phyloP scores from a whole-genome alignment of 1,139 yeast species.

The Pichia inconspicua region DNA sequence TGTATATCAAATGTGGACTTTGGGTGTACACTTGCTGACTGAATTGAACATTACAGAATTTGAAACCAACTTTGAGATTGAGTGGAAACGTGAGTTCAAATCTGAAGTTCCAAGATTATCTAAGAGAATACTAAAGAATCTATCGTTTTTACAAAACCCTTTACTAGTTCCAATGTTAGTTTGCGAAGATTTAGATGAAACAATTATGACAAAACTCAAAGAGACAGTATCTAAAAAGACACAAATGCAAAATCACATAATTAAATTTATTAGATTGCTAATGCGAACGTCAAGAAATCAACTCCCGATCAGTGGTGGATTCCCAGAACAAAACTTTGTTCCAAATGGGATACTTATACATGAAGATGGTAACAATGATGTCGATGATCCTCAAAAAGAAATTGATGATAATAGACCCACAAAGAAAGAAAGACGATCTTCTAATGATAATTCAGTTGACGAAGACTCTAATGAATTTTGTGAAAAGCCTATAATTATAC shows the following conservation, averaged over 20 bases:
- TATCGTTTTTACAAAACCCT: conserved; percentile 11
- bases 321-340: conserved; percentile 12
- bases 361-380: neutral
- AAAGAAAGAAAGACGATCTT: neutral
- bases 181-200: neutral
- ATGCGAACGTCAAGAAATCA: conserved; percentile 11
- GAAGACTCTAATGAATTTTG: no score
- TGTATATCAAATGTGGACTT: conserved; percentile 49
- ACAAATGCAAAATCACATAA: conserved; percentile 6
- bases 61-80: conserved; percentile 1
- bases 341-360: conserved; percentile 1
- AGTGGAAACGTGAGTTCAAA: neutral
- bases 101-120: neutral
- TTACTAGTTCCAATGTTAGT: conserved; percentile 1
- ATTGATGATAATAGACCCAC: neutral
- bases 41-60: conserved; percentile 22
- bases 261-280: conserved; percentile 9
- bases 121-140: conserved; percentile 1
- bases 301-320: conserved; percentile 8
- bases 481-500: neutral
- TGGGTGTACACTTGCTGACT: conserved; percentile 41
- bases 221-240: conserved; percentile 1
- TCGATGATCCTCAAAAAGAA: neutral
- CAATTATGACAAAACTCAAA: conserved; percentile 1
- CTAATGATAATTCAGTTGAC: neutral